A percentile compares a stretch with the other conserved stretches of the same genome.
Evolutionary conservation across 768 basidiomycete genomes (phyloP).

Genomic region (Lactarius sanguifluus): DNA sequence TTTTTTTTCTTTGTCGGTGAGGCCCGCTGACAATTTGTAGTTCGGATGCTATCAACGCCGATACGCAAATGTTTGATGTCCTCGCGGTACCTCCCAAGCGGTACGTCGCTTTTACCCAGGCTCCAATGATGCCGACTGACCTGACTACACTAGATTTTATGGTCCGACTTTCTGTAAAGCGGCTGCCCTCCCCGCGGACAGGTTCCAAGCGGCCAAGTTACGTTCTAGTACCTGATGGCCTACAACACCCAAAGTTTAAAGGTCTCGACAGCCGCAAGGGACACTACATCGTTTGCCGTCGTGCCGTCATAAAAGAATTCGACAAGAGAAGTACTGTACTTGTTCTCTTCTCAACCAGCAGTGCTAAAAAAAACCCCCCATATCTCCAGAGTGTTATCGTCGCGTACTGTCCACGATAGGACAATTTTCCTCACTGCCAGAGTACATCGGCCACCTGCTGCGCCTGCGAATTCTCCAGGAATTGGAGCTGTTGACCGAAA

Average conservation of each 20-base stretch:
- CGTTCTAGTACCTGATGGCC: conserved; percentile 53
- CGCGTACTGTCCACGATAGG: conserved; percentile 29
- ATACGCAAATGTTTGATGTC: conserved; percentile 57
- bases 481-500: conserved; percentile 55
- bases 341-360: background rate
- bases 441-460: conserved; percentile 63
- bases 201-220: conserved; percentile 32
- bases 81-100: conserved; percentile 53
- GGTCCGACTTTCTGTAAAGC: conserved; percentile 55
- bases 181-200: conserved; percentile 37
- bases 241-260: conserved; percentile 65
- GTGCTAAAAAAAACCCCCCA: background rate
- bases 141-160: conserved; percentile 53
- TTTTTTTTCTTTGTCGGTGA: conserved; percentile 1
- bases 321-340: conserved; percentile 38
- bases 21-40: conserved; percentile 36
- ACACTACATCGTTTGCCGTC: conserved; percentile 61
- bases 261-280: conserved; percentile 46
- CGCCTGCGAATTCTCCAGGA: conserved; percentile 78
- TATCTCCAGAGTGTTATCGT: conserved; percentile 28
- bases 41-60: conserved; percentile 71
- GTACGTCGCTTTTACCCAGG: conserved; percentile 36
- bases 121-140: background rate
- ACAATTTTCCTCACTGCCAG: conserved; percentile 46
- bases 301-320: conserved; percentile 45